Conservation (phyloP, 176 grass and related monocot genomes). For the Cenchrus purpureus region DNA sequence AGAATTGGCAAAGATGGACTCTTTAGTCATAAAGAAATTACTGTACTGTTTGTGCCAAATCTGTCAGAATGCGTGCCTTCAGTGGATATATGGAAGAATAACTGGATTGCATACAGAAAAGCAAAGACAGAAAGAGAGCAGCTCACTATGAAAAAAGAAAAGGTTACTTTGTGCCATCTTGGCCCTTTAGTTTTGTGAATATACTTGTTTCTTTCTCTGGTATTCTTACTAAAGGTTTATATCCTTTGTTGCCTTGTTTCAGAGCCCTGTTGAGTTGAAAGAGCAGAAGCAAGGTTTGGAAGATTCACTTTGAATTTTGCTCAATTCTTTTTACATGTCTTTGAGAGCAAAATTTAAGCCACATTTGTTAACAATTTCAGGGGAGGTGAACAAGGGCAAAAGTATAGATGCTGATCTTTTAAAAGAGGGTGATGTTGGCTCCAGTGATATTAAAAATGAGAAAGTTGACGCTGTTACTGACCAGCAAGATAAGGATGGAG, state of each 20-base stretch:
- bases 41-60: conserved; percentile 88
- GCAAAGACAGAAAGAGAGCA: conserved; percentile 66
- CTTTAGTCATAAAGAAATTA: conserved; percentile 87
- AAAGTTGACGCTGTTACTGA: conserved; percentile 36
- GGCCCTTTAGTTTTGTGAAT: not conserved
- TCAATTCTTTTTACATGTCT: conserved; percentile 6
- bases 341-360: conserved; percentile 10
- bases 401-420: conserved; percentile 30
- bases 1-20: conserved; percentile 80
- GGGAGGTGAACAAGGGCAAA: conserved; percentile 34
- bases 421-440: conserved; percentile 36
- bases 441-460: conserved; percentile 40
- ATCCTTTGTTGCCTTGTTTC: conserved; percentile 34
- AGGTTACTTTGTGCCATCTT: conserved; percentile 46
- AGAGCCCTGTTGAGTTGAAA: conserved; percentile 68
- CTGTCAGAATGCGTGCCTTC: conserved; percentile 80
- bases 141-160: conserved; percentile 62
- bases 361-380: conserved; percentile 39
- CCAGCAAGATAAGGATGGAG: conserved; percentile 42
- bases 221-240: conserved; percentile 1
- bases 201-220: not conserved
- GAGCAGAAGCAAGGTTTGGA: conserved; percentile 61
- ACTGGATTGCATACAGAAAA: conserved; percentile 80
- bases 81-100: conserved; percentile 71
- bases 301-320: conserved; percentile 12